A percentile compares a stretch with the other conserved stretches of the same genome.
Evolutionary conservation across 805 yeast species (phyloP).

Genomic region (Lipomyces yamanashiensis): DNA sequence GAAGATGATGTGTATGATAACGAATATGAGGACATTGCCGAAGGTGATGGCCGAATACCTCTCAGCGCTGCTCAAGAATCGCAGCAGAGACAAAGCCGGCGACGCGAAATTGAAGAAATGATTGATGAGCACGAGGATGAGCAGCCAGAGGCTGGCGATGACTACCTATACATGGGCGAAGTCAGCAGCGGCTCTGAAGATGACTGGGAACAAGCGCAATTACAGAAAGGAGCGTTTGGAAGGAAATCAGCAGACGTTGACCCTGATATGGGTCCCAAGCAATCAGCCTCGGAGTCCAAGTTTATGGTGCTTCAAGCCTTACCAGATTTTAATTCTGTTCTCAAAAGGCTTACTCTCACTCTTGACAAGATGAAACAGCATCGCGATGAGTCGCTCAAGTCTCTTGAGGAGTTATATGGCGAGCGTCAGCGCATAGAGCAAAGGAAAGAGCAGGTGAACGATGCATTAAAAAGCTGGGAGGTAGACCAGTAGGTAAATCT

Average conservation of each 20-base stretch:
- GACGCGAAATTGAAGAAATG: constrained; percentile 26
- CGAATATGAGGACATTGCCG: constrained; percentile 32
- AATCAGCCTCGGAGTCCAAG: constrained; percentile 1
- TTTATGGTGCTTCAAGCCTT: constrained; percentile 20
- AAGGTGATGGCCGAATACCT: constrained; percentile 36
- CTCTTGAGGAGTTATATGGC: constrained; percentile 14
- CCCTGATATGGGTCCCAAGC: background rate
- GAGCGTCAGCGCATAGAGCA: constrained; percentile 21
- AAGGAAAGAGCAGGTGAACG: constrained; percentile 23
- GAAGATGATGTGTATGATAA: constrained; percentile 30
- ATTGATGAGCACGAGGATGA: constrained; percentile 32
- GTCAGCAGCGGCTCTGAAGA: constrained; percentile 27
- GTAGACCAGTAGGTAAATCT: background rate
- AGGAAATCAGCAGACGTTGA: background rate
- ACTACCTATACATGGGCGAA: constrained; percentile 12
- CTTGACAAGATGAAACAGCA: constrained; percentile 21
- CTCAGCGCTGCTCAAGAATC: constrained; percentile 28
- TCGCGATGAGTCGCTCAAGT: constrained; percentile 20
- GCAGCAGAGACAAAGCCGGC: constrained; percentile 22
- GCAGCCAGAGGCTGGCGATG: constrained; percentile 14
- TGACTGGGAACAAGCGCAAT: constrained; percentile 35
- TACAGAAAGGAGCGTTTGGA: constrained; percentile 30
- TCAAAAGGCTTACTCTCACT: constrained; percentile 18
- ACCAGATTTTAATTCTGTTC: constrained; percentile 28
- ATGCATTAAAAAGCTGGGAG: constrained; percentile 12